Conservation (phyloP, 768 basidiomycete species). For the Cyclocybe aegerita region DNA sequence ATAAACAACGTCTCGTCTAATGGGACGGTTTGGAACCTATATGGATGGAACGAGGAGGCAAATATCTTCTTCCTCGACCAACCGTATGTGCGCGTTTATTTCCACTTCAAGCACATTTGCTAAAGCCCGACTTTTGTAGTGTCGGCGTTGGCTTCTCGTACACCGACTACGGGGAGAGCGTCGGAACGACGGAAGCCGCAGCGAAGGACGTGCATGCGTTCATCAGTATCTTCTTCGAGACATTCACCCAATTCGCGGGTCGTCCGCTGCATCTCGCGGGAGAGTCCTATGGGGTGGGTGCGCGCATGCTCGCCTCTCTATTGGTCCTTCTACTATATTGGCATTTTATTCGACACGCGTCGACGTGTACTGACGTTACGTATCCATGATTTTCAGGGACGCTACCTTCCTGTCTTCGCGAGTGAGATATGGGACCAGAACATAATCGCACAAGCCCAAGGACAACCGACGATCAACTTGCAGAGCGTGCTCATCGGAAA, state of each 20-base stretch:
- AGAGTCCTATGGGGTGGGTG: conserved; percentile 70
- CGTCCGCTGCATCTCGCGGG: conserved; percentile 72
- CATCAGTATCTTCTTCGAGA: conserved; percentile 76
- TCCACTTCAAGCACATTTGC: not conserved
- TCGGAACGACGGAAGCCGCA: conserved; percentile 79
- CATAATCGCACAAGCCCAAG: conserved; percentile 46
- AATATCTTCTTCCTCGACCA: conserved; percentile 77
- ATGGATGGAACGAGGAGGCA: conserved; percentile 64
- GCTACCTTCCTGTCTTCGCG: conserved; percentile 74
- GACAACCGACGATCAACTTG: conserved; percentile 62
- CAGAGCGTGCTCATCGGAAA: conserved; percentile 72
- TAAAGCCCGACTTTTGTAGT: conserved; percentile 24
- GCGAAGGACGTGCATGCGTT: conserved; percentile 76
- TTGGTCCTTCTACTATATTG: too few species aligned
- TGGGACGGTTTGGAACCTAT: conserved; percentile 62
- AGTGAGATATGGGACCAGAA: conserved; percentile 78
- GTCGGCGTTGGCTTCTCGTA: conserved; percentile 75
- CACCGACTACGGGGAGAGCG: conserved; percentile 64
- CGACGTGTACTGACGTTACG: too few species aligned
- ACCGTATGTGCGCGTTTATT: conserved; percentile 31
- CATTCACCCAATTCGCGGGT: conserved; percentile 70
- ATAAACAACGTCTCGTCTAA: conserved; percentile 53
- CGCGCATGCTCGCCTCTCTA: too few species aligned
- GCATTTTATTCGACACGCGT: too few species aligned
- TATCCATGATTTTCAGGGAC: conserved; percentile 39